Evolutionary conservation across 768 basidiomycete species (phyloP), one percentile per base, ranked within the genome.

Genomic region (Boletales sp.): DNA sequence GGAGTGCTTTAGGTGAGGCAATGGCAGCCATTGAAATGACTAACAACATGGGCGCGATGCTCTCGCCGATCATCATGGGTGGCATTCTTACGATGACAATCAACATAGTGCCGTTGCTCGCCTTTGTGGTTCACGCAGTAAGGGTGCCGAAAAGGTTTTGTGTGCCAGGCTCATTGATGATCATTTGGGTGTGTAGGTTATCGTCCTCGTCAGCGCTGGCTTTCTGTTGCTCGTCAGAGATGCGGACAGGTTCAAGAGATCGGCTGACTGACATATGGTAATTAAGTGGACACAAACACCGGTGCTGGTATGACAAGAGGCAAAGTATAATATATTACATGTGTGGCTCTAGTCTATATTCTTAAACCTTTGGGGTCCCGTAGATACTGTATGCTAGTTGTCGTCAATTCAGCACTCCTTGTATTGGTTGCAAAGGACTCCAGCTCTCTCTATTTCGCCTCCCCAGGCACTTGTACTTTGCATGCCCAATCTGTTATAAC

Each of bases 61-160:
- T 68, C 17, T 69, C 68, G 2, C 63, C 63, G 1, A 33, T 69
- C 43, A 42, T 69, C 34, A 67, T 68, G 61, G 66, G 66, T 8
- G 39, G 58, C 46, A 56, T 68, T 33, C 39, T 68, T 12, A 60
- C 59, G 7, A 55, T 56, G 34, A 58, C 65, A 10, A 64, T 67
- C 36, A 34, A 30, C 14, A 56, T 48, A 1, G 17, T 19, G 7
- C 64, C 64, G 19, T 19, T 67, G 28, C 33, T 65, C 37, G 5
- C 55, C 31, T 65, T 65, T 53, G 48, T 63, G 21, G 44, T 67
- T 8, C 63, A 65, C 13, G 19, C 51, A 53, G 65, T 65, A 18
- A 19, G 56, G 4, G n/a, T 9, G 10, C 38, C 4, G 8, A 4
- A 5, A 1, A 39, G 3, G 7, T 5, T 12, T 39, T 5, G 1